Percentiles rank a stretch among this genome's conserved stretches.
These are phyloP conservation scores for Teunomyces kruisii DNA, from an alignment of 805 yeast genomes.

Conservation along the genomic window DNA sequence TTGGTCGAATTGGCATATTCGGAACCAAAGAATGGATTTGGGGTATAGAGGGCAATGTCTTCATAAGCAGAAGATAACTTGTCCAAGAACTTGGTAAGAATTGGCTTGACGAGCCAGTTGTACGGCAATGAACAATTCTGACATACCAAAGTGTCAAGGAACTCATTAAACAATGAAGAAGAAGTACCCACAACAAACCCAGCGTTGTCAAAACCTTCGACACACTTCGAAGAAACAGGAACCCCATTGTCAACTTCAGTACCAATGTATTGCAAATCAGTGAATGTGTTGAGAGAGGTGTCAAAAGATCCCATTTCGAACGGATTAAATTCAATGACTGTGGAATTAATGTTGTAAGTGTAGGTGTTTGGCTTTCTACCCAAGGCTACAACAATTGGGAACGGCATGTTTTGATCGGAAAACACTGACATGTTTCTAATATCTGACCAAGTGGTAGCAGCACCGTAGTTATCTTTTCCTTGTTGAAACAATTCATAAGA, in stretches of 20 bases:
- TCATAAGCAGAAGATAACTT: conserved; percentile 22
- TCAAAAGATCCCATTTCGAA: conserved; percentile 45
- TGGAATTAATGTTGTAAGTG: conserved; percentile 33
- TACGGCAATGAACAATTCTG: conserved; percentile 23
- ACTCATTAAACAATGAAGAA: conserved; percentile 38
- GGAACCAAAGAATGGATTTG: conserved; percentile 38
- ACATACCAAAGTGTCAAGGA: conserved; percentile 34
- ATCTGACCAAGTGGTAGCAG: conserved; percentile 33
- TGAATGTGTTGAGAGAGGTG: conserved; percentile 36
- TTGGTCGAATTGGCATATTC: conserved; percentile 26
- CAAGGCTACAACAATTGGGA: conserved; percentile 36
- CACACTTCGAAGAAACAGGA: conserved; percentile 24
- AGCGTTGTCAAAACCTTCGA: conserved; percentile 39
- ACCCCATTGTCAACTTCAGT: conserved; percentile 32
- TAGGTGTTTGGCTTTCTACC: conserved; percentile 36
- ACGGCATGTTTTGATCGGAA: conserved; percentile 39
- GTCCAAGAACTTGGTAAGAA: conserved; percentile 23
- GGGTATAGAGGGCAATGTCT: conserved; percentile 36
- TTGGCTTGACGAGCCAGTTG: conserved; percentile 21
- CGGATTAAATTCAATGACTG: conserved; percentile 42
- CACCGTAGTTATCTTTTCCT: conserved; percentile 23
- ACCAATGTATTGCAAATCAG: conserved; percentile 38
- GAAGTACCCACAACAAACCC: conserved; percentile 41
- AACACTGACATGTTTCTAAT: conserved; percentile 27
- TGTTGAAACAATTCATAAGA: conserved; percentile 60